These are phyloP conservation scores for Citrullus mucosospermus DNA, from an alignment of 306 rosid genomes.

Conservation along the genomic window DNA sequence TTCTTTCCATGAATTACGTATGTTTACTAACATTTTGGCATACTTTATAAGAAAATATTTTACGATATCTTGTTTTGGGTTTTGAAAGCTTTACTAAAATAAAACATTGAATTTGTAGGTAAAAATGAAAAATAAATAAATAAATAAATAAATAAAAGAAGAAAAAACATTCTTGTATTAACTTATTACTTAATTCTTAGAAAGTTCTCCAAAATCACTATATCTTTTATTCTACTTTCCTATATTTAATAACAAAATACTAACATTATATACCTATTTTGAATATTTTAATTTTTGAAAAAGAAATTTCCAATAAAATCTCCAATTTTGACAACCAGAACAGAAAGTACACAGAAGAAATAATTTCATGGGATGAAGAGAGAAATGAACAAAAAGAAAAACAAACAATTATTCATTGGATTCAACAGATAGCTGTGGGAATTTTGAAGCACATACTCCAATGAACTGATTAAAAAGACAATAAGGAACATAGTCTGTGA, in stretches of 20 bases:
- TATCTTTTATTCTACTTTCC: not conserved
- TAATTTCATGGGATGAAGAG: not conserved
- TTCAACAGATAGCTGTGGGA: not conserved
- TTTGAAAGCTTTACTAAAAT: not conserved
- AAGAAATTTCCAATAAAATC: not conserved
- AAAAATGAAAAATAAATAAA: not conserved
- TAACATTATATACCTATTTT: too few species aligned
- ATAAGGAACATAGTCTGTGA: slow-evolving; percentile 71
- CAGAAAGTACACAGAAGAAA: not conserved
- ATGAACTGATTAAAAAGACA: slow-evolving; percentile 43
- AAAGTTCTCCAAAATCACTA: not conserved
- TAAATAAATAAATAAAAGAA: too few species aligned
- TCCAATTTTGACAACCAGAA: not conserved
- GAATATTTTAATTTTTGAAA: too few species aligned
- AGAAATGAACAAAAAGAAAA: not conserved
- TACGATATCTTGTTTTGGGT: too few species aligned
- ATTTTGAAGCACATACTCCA: slow-evolving; percentile 48
- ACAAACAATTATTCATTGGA: not conserved
- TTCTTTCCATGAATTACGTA: too few species aligned
- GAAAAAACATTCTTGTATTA: not conserved
- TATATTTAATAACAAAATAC: too few species aligned
- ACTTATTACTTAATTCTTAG: not conserved
- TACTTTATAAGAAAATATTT: too few species aligned
- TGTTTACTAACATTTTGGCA: too few species aligned
- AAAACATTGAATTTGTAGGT: not conserved